These are phyloP conservation scores for Aspergillus fumigatiaffinis DNA, from an alignment of 2,329 filamentous ascomycete genomes.

Conservation along the genomic window DNA sequence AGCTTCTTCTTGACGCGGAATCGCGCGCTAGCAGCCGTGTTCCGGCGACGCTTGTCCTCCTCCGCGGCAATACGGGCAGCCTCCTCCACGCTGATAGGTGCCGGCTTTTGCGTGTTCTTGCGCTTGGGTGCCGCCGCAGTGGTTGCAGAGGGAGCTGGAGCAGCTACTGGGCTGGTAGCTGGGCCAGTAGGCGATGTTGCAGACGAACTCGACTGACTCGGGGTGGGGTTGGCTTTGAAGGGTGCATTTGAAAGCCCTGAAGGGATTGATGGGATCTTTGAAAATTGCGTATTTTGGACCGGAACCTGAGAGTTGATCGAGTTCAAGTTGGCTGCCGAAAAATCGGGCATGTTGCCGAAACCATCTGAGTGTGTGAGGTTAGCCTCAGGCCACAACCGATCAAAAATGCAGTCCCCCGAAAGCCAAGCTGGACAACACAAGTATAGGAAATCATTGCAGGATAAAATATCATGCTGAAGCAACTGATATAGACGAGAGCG, in stretches of 20 bases:
- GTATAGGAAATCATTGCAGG: neutral
- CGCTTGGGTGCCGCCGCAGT: constrained; percentile 30
- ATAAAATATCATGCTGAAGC: neutral
- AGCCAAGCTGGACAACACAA: neutral
- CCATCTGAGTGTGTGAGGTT: constrained; percentile 23
- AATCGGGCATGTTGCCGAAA: constrained; percentile 30
- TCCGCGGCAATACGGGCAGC: constrained; percentile 71
- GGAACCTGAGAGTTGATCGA: constrained; percentile 22
- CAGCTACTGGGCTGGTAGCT: constrained; percentile 15
- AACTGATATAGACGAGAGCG: neutral
- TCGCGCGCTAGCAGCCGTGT: constrained; percentile 84
- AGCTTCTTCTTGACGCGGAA: constrained; percentile 97
- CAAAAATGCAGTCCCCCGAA: neutral
- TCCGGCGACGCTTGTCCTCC: constrained; percentile 85
- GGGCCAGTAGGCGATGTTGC: constrained; percentile 10
- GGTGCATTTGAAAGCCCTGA: constrained; percentile 5
- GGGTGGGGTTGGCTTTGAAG: constrained; percentile 11
- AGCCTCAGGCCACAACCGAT: neutral
- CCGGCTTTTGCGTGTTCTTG: constrained; percentile 34
- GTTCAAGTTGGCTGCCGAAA: constrained; percentile 26
- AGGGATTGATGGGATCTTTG: constrained; percentile 17
- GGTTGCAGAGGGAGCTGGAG: constrained; percentile 14
- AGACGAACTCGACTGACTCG: constrained; percentile 13
- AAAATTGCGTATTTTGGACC: constrained; percentile 22
- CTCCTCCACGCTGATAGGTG: constrained; percentile 59